Evolutionary conservation across 805 yeast species (phyloP), one percentile per base, ranked within the genome.

Genomic region (Ogataea siamensis): DNA sequence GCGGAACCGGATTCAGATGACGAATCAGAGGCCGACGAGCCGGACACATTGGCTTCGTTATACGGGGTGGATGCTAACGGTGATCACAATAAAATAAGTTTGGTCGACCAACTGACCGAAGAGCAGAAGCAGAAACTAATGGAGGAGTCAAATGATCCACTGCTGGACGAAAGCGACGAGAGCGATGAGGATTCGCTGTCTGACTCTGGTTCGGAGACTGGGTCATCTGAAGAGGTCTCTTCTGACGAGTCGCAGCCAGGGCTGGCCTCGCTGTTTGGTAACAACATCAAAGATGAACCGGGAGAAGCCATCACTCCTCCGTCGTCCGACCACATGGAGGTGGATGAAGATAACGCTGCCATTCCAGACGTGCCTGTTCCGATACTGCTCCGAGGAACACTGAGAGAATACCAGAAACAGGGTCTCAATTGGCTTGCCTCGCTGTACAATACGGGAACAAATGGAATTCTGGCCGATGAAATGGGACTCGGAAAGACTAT

Each of bases 401-500:
- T 93, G 36, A 78, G 99, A 58, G 86, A 79, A 7, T 93, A 93
- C 54, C 99, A 93, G 59, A 91, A 88, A 40, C 95, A 87, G 60
- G 99, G 99, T 43, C 70, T 93, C 25, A 94, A 93, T 50, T 93
- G 99, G 99, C 66, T 93, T 33, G 98, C 96, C 1, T 87, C 96
- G 31, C 66, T 93, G 41, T 91, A 89, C 65, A 87, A 87, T 58
- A 87, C 87, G 54, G 79, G 85, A 40, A 93, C 98, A 5, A 93
- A 93, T 60, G 99, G 99, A 47, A 93, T 93, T 35, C 71, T 93
- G 32, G 99, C 99, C 1, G 99, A 93, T 62, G 99, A 93, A 59
- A 93, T 93, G 99, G 99, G 99, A 39, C 71, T 93, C 28, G 99
- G 94, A 49, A 93, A 93, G 58, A 93, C 99, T 0, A 91, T 93